phyloP scores from a whole-genome alignment of 2,329 filamentous ascomycete genomes.

The Hypoxylon sp. region DNA sequence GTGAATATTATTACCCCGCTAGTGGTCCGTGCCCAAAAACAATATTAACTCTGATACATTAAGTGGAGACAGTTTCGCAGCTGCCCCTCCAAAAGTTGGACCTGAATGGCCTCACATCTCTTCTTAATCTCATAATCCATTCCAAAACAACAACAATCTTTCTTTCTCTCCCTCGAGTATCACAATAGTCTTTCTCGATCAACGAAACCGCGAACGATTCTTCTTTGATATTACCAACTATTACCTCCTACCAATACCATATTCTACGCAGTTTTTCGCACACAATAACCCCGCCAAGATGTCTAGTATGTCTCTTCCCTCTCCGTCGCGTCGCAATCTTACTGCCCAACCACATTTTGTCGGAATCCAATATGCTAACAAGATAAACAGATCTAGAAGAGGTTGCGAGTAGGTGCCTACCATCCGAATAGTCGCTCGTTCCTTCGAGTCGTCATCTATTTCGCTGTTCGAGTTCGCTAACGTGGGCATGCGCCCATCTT shows the following conservation, averaged over 20 bases:
- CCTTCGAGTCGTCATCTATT: slow-evolving; percentile 15
- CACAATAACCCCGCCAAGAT: slow-evolving; percentile 23
- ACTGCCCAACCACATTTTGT: slow-evolving; percentile 2
- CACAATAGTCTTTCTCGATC: background rate
- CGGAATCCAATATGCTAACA: slow-evolving; percentile 7
- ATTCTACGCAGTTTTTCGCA: background rate
- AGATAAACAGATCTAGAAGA: slow-evolving; percentile 14
- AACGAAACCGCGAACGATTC: background rate
- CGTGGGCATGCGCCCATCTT: too few species aligned
- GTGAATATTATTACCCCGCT: slow-evolving; percentile 32
- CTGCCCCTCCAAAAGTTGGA: slow-evolving; percentile 32
- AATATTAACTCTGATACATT: slow-evolving; percentile 30
- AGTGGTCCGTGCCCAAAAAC: slow-evolving; percentile 22
- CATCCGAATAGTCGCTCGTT: slow-evolving; percentile 1
- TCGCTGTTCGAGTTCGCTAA: too few species aligned
- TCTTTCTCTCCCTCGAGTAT: background rate
- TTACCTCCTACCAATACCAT: background rate
- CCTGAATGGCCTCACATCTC: slow-evolving; percentile 30
- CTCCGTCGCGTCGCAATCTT: slow-evolving; percentile 15
- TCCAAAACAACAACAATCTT: slow-evolving; percentile 9
- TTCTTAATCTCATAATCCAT: slow-evolving; percentile 17
- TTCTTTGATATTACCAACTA: background rate
- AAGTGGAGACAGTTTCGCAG: slow-evolving; percentile 11
- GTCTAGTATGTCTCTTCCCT: slow-evolving; percentile 20
- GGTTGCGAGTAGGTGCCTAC: slow-evolving; percentile 29